These are phyloP conservation scores for Gynandropsis gynandra DNA, from an alignment of 345 rosid genomes.

Conservation along the genomic window DNA sequence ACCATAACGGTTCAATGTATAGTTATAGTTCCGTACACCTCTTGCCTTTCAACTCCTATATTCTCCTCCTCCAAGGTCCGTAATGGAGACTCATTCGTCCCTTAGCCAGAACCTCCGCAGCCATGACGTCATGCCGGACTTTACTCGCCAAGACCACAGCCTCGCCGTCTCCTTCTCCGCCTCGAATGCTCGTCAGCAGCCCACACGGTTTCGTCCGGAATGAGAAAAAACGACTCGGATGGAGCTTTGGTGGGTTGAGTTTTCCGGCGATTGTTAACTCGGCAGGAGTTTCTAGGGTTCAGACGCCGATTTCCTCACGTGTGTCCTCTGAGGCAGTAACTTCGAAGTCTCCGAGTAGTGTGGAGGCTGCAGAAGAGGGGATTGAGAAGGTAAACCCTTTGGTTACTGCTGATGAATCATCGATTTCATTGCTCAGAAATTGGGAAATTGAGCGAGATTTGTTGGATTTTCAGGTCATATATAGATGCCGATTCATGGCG, in stretches of 20 bases:
- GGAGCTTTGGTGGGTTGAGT: slow-evolving; percentile 18
- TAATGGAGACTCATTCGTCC: slow-evolving; percentile 1
- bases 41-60: slow-evolving; percentile 13
- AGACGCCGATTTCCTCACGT: slow-evolving; percentile 10
- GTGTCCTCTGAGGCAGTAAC: slow-evolving; percentile 27
- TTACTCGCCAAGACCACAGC: slow-evolving; percentile 20
- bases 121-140: slow-evolving; percentile 19
- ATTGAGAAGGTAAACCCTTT: slow-evolving; percentile 53
- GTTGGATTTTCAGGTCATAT: slow-evolving; percentile 37
- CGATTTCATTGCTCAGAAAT: not conserved
- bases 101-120: not conserved
- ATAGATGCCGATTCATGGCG: slow-evolving; percentile 66
- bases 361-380: slow-evolving; percentile 43
- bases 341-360: slow-evolving; percentile 21
- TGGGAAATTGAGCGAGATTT: not conserved
- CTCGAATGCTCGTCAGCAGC: slow-evolving; percentile 1
- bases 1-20: not conserved
- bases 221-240: slow-evolving; percentile 6
- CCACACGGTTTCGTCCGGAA: slow-evolving; percentile 13
- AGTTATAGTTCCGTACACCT: not conserved
- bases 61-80: not conserved
- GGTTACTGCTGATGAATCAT: not conserved
- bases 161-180: slow-evolving; percentile 19
- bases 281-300: slow-evolving; percentile 4
- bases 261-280: slow-evolving; percentile 14